phyloP scores from a whole-genome alignment of 2,329 filamentous ascomycete species.

The Neofusicoccum parvum region DNA sequence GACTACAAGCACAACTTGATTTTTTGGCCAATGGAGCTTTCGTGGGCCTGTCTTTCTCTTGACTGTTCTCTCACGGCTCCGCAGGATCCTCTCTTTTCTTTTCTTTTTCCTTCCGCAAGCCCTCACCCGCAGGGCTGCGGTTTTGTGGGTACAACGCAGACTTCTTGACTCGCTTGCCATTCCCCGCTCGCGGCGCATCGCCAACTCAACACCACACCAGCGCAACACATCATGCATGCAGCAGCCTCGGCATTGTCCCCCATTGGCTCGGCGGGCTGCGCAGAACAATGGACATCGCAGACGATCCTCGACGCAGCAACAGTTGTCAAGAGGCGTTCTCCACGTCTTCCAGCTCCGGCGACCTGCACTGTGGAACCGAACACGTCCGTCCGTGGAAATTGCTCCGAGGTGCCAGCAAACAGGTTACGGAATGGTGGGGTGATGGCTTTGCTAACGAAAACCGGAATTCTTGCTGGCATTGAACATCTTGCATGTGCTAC shows the following conservation, averaged over 20 bases:
- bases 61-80: neutral
- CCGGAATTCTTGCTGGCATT: neutral
- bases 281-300: neutral
- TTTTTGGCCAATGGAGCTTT: neutral
- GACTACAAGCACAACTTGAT: conserved; percentile 5
- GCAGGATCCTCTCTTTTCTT: neutral
- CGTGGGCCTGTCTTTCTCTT: neutral
- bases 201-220: conserved; percentile 2
- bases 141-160: conserved; percentile 2
- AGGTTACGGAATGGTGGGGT: neutral
- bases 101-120: neutral
- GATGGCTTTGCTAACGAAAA: neutral
- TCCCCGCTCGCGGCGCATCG: neutral
- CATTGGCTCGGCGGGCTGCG: neutral
- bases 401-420: neutral
- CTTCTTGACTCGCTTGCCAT: conserved; percentile 3
- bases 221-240: neutral
- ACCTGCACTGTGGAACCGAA: neutral
- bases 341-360: neutral
- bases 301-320: neutral
- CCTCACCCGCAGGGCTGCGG: neutral
- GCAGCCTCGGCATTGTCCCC: neutral
- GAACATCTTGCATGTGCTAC: neutral
- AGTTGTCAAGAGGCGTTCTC: neutral
- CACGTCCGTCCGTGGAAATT: neutral